Evolutionary conservation across 78 protist genomes (phyloP), one percentile per base, ranked within the genome.

Genomic region (Bodo saltans): DNA sequence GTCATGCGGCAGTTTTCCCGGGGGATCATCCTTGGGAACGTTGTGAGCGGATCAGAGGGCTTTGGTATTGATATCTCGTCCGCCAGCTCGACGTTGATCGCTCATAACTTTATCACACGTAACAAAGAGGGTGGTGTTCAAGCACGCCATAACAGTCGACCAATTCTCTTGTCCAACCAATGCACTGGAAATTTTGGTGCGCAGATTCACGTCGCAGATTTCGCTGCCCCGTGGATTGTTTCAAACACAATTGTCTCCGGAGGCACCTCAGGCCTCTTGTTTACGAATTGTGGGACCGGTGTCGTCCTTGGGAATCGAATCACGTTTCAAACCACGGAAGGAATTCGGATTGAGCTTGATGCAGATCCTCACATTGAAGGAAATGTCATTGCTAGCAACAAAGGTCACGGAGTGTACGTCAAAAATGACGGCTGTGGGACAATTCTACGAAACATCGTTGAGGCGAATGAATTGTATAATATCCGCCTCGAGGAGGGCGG

Each of bases 361-460:
- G 81, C 81, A 17, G 81, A 76, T 38, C 81, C 81, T 2, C 8
- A 32, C n/a, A 12, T 76, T 3, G 67, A 12, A 38, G 81, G 25
- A 47, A 76, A 76, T 38, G n/a, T 26, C 26, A 17, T 76, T 67
- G 8, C 8, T 3, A 34, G 60, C 12, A 76, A 23, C 69, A 67
- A 29, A 1, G 81, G 12, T 23, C 4, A 30, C 81, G 81, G 81
- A 47, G 41, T 76, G 17, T 4, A 4, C 17, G 69, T 39, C 30
- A 26, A 1, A 29, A 30, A 33, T 29, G 3, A 40, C 52, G 35
- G 41, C 67, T 1, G 35, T 33, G 81, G 81, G 28, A 29, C 52
- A 3, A 29, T 76, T 35, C 26, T 40, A 3, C 32, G 69, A 8
- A 76, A 76, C 52, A 27, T 42, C 68, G 25, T 76, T 17, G 2